Percentiles rank a stretch among this genome's conserved stretches.
Conservation (phyloP, 2,329 filamentous ascomycete genomes). For the Colletotrichum liriopes region DNA sequence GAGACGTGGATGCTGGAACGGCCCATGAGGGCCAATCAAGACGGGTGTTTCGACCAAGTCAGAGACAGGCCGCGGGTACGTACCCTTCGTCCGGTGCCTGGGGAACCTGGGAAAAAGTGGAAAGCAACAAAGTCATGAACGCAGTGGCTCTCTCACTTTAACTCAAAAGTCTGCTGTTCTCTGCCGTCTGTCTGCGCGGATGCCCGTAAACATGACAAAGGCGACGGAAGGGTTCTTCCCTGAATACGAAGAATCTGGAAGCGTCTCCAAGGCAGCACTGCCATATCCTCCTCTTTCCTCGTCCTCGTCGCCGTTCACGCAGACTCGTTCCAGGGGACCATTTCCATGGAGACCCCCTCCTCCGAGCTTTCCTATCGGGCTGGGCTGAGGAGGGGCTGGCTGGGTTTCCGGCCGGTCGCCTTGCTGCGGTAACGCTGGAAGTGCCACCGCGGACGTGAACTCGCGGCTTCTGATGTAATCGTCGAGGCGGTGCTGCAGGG, state of each 20-base stretch:
- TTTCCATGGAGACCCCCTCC: conserved; percentile 33
- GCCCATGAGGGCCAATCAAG: conserved; percentile 32
- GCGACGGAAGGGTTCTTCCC: conserved; percentile 19
- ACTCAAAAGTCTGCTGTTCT: conserved; percentile 32
- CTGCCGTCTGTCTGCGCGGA: neutral
- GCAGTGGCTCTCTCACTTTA: conserved; percentile 13
- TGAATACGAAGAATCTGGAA: conserved; percentile 29
- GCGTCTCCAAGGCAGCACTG: conserved; percentile 28
- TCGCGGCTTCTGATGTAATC: conserved; percentile 41
- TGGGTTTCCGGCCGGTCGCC: neutral
- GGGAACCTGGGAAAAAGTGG: conserved; percentile 38
- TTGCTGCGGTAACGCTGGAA: conserved; percentile 10
- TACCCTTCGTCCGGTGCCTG: conserved; percentile 31
- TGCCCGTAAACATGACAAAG: conserved; percentile 34
- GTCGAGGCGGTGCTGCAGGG: conserved; percentile 32
- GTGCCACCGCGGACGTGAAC: conserved; percentile 21
- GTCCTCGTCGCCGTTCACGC: conserved; percentile 5
- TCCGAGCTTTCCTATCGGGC: neutral
- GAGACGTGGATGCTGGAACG: conserved; percentile 9
- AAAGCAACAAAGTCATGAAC: conserved; percentile 29
- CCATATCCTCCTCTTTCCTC: conserved; percentile 13
- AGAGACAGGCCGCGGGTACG: conserved; percentile 30
- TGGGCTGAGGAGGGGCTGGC: neutral
- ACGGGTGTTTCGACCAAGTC: conserved; percentile 25
- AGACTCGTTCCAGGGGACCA: conserved; percentile 22